These are phyloP conservation scores for Pleurotus salmoneostramineus DNA, from an alignment of 768 basidiomycete species.

Conservation along the genomic window DNA sequence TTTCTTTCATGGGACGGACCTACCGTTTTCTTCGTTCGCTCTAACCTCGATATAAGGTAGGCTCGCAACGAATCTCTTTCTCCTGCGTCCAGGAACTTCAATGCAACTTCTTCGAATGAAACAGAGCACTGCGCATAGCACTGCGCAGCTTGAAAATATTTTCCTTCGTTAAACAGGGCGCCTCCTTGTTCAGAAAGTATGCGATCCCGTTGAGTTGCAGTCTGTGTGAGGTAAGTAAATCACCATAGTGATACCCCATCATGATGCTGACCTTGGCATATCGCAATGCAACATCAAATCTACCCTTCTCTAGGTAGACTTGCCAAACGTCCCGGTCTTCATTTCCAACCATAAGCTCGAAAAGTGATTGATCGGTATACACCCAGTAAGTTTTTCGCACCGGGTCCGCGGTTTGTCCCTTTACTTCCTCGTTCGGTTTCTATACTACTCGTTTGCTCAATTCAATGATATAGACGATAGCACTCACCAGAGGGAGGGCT, in stretches of 20 bases:
- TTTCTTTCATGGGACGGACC: constrained; percentile 17
- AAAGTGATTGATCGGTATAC: constrained; percentile 84
- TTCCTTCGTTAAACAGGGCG: constrained; percentile 69
- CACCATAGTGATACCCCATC: neutral
- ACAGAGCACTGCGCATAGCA: constrained; percentile 87
- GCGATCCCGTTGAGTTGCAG: constrained; percentile 80
- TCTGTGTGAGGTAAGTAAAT: constrained; percentile 39
- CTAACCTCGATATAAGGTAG: constrained; percentile 84
- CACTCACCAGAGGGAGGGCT: constrained; percentile 67
- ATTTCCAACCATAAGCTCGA: constrained; percentile 80
- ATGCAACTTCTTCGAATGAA: constrained; percentile 86
- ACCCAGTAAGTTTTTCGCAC: constrained; percentile 92
- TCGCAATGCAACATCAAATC: constrained; percentile 73
- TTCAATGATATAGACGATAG: too few relatives aligned
- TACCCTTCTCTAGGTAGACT: constrained; percentile 75
- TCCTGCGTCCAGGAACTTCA: constrained; percentile 85
- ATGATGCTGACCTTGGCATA: constrained; percentile 68
- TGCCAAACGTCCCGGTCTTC: constrained; percentile 96
- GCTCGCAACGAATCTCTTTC: constrained; percentile 90
- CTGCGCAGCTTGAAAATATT: constrained; percentile 90
- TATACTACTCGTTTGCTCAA: constrained; percentile 22
- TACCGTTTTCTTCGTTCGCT: constrained; percentile 80
- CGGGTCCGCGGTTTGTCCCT: constrained; percentile 79
- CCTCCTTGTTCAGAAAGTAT: constrained; percentile 83
- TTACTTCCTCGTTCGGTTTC: constrained; percentile 73